These are phyloP conservation scores for Lithohypha guttulata DNA, from an alignment of 2,329 filamentous ascomycete species.

Conservation along the genomic window DNA sequence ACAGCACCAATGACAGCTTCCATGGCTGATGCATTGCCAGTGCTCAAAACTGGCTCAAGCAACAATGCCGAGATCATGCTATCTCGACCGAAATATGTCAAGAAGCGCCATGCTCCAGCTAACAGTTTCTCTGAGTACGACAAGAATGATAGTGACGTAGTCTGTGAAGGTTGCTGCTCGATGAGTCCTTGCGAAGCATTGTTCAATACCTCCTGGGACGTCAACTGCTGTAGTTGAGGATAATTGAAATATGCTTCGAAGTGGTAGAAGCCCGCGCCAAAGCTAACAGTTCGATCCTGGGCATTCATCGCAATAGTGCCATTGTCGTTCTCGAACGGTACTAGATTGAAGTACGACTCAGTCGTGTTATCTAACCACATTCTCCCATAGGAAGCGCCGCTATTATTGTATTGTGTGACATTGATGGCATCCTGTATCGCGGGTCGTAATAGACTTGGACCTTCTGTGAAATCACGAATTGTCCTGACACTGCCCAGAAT, in stretches of 20 bases:
- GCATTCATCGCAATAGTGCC: constrained; percentile 29
- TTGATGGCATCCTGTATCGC: constrained; percentile 46
- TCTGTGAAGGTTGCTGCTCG: constrained; percentile 35
- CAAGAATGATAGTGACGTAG: constrained; percentile 49
- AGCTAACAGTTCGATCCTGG: constrained; percentile 34
- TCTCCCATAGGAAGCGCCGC: constrained; percentile 40
- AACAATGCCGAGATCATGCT: constrained; percentile 52
- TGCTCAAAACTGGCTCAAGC: constrained; percentile 47
- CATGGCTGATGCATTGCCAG: constrained; percentile 43
- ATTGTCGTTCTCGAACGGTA: constrained; percentile 23
- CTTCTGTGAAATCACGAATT: constrained; percentile 54
- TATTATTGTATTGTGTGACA: constrained; percentile 30
- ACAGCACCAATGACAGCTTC: constrained; percentile 53
- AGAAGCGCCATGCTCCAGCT: constrained; percentile 54
- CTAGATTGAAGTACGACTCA: constrained; percentile 42
- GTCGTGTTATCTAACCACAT: constrained; percentile 55
- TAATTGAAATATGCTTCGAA: constrained; percentile 54
- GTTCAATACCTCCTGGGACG: constrained; percentile 41
- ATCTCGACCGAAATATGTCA: constrained; percentile 58
- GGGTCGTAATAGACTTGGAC: constrained; percentile 41
- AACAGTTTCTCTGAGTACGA: constrained; percentile 54
- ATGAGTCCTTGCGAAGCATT: constrained; percentile 37
- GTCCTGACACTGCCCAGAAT: constrained; percentile 53
- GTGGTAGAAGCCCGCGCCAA: constrained; percentile 45
- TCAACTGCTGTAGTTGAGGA: constrained; percentile 48